Base-by-base conservation (phyloP, 2,329 filamentous ascomycete genomes). In the Gaeumannomyces tritici region DNA sequence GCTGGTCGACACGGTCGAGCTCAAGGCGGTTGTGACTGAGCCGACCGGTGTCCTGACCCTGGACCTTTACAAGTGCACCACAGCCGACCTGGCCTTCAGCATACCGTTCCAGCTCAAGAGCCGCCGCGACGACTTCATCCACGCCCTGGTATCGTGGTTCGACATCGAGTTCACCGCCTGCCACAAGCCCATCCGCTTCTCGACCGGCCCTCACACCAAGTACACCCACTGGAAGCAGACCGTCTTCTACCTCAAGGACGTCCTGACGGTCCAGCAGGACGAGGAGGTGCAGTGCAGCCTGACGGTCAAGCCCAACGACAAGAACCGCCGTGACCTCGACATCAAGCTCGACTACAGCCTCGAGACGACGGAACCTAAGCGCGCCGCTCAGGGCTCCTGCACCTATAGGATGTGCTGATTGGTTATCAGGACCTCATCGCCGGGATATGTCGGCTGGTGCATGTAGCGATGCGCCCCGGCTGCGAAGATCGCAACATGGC, bases 211-310 rank as follows among this genome's bases (percentile, higher is more conserved):
- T 31, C 95, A 98, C 79, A 96, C 93, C 70, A 98, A 97, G 80
- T 98, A 98, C 80, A 99, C 95, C 24, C 95, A 99, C 83, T 99
- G 95, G 95, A 99, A 99, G 81, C 95, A 99, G 82, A 99, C 95
- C 15, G 95, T 99, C 66, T 98, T 99, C 80, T 99, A 99, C 79
- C 83, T 99, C 66, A 86, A 90, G 71, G 93, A 99, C 69, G 90
- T 96, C 42, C 80, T 99, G 67, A 98, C 93, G 24, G 92, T 96
- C 51, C 89, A 96, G 76, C 83, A 91, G 72, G 91, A 89, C 63
- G 95, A 99, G 80, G 82, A 85, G 70, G 82, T 99, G 64, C 77
- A 80, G 64, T 90, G 91, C 70, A 80, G 82, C 35, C 79, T 99
- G 55, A 82, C 86, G 66, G 96, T 93, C 79, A 89, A 87, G 77